Conservation (phyloP, 805 yeast genomes). For the Monosporozyma aerobia region DNA sequence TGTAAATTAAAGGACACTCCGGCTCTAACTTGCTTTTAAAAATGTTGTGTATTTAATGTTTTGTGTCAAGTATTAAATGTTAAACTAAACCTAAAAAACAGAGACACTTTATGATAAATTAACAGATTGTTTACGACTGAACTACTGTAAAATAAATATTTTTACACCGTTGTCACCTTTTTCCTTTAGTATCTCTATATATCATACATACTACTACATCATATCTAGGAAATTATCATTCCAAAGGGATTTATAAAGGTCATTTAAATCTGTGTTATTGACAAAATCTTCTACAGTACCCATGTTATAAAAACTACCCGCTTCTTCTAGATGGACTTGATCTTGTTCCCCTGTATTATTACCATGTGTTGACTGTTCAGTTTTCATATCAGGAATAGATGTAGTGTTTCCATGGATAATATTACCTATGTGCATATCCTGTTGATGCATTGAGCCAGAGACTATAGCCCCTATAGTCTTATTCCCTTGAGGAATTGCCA, state of each 20-base stretch:
- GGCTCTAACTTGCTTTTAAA: too few species aligned
- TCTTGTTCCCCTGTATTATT: not conserved
- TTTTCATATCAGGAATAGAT: not conserved
- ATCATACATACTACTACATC: not conserved
- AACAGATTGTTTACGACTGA: too few species aligned
- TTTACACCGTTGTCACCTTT: too few species aligned
- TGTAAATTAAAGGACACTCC: too few species aligned
- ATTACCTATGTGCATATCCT: not conserved
- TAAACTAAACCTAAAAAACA: too few species aligned
- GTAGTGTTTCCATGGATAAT: not conserved
- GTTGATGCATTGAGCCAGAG: not conserved
- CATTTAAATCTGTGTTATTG: conserved; percentile 20
- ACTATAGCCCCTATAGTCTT: not conserved
- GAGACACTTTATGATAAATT: too few species aligned
- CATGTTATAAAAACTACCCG: not conserved
- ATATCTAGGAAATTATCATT: conserved; percentile 8
- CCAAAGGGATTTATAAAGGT: conserved; percentile 22
- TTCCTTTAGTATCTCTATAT: too few species aligned
- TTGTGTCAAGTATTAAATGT: too few species aligned
- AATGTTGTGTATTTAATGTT: too few species aligned
- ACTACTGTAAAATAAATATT: too few species aligned
- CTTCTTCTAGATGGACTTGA: not conserved
- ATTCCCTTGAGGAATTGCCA: not conserved
- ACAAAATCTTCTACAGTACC: conserved; percentile 19
- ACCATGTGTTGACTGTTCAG: not conserved